Evolutionary conservation across 192 early-diverging fungal species (phyloP).

Genomic region (Backusella morwellensis): DNA sequence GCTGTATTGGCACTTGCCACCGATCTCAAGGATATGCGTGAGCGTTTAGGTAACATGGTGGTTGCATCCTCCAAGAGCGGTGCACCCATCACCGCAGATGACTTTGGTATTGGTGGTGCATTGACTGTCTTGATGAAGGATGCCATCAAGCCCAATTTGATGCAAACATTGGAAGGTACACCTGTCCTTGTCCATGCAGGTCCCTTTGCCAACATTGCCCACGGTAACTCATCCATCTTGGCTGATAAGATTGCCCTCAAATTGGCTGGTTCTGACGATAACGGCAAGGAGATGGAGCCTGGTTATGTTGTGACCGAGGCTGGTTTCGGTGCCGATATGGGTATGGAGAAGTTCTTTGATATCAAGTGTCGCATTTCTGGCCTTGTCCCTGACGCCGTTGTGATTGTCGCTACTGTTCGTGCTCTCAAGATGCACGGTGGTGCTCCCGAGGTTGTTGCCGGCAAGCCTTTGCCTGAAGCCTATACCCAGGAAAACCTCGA

Average conservation of each 20-base stretch:
- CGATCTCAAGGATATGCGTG: conserved; percentile 89
- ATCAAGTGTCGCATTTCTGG: conserved; percentile 95
- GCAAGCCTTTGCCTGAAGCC: conserved; percentile 86
- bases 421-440: conserved; percentile 98
- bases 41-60: conserved; percentile 92
- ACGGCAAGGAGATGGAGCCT: conserved; percentile 45
- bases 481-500: conserved; percentile 90
- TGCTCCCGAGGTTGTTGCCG: conserved; percentile 87
- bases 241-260: conserved; percentile 97
- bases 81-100: conserved; percentile 90
- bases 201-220: conserved; percentile 99
- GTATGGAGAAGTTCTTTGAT: conserved; percentile 99
- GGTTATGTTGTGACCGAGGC: conserved; percentile 98
- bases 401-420: conserved; percentile 92
- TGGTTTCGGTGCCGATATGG: conserved; percentile 99
- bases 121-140: conserved; percentile 98
- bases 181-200: conserved; percentile 99
- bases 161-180: conserved; percentile 99
- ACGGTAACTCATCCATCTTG: conserved; percentile 94
- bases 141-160: conserved; percentile 96
- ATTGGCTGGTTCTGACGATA: conserved; percentile 73
- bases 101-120: conserved; percentile 93
- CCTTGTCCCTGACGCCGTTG: conserved; percentile 85
- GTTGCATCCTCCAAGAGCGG: conserved; percentile 83
- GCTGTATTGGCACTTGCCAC: conserved; percentile 94